Evolutionary conservation across 331 rosid genomes (phyloP), one percentile per base, ranked within the genome.

Genomic region (Stylosanthes scabra): DNA sequence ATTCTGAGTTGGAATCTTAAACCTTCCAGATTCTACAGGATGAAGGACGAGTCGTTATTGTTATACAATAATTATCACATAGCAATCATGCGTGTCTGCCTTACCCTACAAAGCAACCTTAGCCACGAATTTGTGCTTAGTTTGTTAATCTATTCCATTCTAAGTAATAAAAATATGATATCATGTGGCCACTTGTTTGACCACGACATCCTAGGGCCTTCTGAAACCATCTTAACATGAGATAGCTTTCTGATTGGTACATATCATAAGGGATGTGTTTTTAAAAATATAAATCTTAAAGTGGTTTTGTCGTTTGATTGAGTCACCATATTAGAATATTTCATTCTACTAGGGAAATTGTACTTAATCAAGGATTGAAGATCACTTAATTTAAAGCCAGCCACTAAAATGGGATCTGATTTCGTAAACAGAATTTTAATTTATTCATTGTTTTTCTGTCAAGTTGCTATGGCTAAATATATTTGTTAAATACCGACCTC

Each of bases 401-500:
- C 49, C 45, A 65, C 74, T 78, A 63, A 50, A 67, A 11, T 40
- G 29, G 61, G 67, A 74, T 71, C 74, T 64, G 42, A 51, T 80
- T 78, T 58, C 85, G 37, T 74, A 75, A 84, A 76, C 81, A 60
- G 10, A 28, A 57, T 14, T 13, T 46, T 46, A 8, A 10, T 45
- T 42, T 78, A 69, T 60, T 72, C 76, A 46, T 65, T 28, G 16
- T 40, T 59, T 20, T 46, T 15, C 51, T 31, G 54, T 46, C 58
- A 71, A 57, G 63, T 73, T 56, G 49, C 45, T 39, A 56, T 37
- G 0, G 8, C 20, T 2, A 14, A 31, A 28, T 37, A 56, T 64
- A 59, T 62, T 75, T 62, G 62, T 77, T 80, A 78, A 79, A 61
- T 57, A 72, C 86, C 88, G 80, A 81, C 86, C 58, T 68, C 54